phyloP scores from a whole-genome alignment of 2,329 filamentous ascomycete species.

The Zasmidium citrigriseum region DNA sequence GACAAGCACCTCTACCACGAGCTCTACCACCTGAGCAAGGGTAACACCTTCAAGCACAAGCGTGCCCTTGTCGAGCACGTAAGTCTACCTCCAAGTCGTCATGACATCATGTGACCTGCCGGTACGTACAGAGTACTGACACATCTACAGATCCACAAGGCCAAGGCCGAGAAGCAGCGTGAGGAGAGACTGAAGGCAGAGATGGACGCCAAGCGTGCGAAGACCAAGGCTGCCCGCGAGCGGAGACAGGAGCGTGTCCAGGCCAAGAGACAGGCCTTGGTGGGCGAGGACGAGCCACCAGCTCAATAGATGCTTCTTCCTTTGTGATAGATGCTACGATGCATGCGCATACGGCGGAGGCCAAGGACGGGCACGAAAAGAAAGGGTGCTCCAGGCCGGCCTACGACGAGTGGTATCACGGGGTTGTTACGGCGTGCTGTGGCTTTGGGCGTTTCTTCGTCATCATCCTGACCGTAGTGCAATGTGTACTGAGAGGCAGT shows the following conservation, averaged over 20 bases:
- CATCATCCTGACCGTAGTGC: constrained; percentile 19
- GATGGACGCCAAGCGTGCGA: constrained; percentile 99
- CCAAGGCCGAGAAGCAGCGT: constrained; percentile 98
- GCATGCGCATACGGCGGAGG: constrained; percentile 22
- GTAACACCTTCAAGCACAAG: constrained; percentile 99
- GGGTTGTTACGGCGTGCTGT: constrained; percentile 29
- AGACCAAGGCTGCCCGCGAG: constrained; percentile 99
- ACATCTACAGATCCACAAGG: constrained; percentile 85
- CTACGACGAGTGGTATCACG: constrained; percentile 23
- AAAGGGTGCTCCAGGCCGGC: constrained; percentile 24
- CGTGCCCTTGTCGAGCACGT: constrained; percentile 99
- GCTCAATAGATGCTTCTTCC: constrained; percentile 21
- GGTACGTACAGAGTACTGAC: constrained; percentile 15
- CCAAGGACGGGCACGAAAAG: constrained; percentile 24
- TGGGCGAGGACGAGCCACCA: constrained; percentile 61
- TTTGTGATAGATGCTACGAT: constrained; percentile 17
- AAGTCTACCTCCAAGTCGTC: constrained; percentile 56
- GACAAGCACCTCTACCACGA: constrained; percentile 99
- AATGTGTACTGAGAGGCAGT: constrained; percentile 25
- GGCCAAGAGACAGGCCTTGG: constrained; percentile 86
- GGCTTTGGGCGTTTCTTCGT: constrained; percentile 24
- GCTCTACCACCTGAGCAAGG: constrained; percentile 99
- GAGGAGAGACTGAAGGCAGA: constrained; percentile 97
- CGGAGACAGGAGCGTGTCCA: constrained; percentile 89
- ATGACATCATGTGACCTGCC: constrained; percentile 33